Evolutionary conservation across 1,284 basidiomycete species (phyloP).

Genomic region (Rhodofomes roseus): DNA sequence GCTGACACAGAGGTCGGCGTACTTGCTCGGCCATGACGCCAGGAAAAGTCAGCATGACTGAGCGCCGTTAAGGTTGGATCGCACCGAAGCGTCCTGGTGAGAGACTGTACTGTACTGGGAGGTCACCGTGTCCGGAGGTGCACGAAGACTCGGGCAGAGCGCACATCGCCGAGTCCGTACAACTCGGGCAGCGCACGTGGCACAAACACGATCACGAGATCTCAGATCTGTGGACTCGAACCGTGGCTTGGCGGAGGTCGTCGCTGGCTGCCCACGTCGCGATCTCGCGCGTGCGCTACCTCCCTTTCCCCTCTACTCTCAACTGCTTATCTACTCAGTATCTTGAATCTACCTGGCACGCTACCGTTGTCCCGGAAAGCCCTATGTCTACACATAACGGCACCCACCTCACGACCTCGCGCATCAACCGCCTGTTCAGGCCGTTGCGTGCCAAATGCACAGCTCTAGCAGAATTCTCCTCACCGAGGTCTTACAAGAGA

Average conservation of each 20-base stretch:
- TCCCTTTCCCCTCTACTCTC: not conserved
- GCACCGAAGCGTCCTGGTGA: too few species aligned
- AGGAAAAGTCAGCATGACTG: too few species aligned
- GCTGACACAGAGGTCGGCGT: not conserved
- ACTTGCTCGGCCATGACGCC: not conserved
- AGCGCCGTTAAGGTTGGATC: too few species aligned
- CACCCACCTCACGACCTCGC: slow-evolving; percentile 35
- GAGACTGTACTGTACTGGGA: too few species aligned
- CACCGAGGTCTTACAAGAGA: slow-evolving; percentile 14
- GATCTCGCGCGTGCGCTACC: not conserved
- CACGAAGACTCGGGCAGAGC: not conserved
- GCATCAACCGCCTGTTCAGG: slow-evolving; percentile 49
- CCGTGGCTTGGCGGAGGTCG: not conserved
- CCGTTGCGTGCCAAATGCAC: slow-evolving; percentile 52
- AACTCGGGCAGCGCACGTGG: not conserved
- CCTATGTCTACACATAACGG: slow-evolving; percentile 2
- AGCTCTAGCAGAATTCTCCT: slow-evolving; percentile 29
- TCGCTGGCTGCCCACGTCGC: not conserved
- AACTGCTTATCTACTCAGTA: not conserved
- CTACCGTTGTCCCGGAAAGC: not conserved
- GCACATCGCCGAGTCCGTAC: not conserved
- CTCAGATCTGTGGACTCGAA: not conserved
- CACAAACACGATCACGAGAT: not conserved
- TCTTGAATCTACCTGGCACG: not conserved
- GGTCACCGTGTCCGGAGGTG: too few species aligned